These are phyloP conservation scores for Tricholoma sp. DNA, from an alignment of 768 basidiomycete species.

Conservation along the genomic window DNA sequence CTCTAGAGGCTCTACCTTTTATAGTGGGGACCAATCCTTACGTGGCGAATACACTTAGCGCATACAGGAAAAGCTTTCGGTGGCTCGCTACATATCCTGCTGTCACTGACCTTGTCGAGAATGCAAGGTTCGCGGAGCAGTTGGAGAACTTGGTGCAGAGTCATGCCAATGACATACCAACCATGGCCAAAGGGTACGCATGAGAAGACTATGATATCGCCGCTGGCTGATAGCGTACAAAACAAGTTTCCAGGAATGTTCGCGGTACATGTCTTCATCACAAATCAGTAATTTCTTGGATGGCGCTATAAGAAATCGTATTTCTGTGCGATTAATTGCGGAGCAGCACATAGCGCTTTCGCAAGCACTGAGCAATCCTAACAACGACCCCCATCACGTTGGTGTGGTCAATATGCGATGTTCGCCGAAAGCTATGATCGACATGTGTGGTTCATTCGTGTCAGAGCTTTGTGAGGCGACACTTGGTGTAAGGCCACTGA, in stretches of 20 bases:
- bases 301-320: conserved; percentile 79
- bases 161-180: conserved; percentile 86
- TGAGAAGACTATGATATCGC: not conserved
- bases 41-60: conserved; percentile 63
- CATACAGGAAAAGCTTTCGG: conserved; percentile 66
- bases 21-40: conserved; percentile 90
- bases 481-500: conserved; percentile 61
- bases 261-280: conserved; percentile 76
- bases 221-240: not conserved
- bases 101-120: conserved; percentile 64
- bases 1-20: conserved; percentile 73
- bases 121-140: conserved; percentile 58
- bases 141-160: conserved; percentile 68
- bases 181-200: conserved; percentile 79
- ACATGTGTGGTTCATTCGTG: conserved; percentile 81
- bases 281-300: conserved; percentile 79
- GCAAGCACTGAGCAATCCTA: conserved; percentile 48
- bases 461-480: conserved; percentile 81
- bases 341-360: conserved; percentile 89
- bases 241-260: conserved; percentile 77
- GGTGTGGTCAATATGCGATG: conserved; percentile 75
- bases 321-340: conserved; percentile 82
- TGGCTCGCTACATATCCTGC: conserved; percentile 63
- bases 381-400: conserved; percentile 36
- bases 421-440: conserved; percentile 68